Evolutionary conservation across 805 yeast genomes (phyloP).

Genomic region (Scheffersomyces coipomensis): DNA sequence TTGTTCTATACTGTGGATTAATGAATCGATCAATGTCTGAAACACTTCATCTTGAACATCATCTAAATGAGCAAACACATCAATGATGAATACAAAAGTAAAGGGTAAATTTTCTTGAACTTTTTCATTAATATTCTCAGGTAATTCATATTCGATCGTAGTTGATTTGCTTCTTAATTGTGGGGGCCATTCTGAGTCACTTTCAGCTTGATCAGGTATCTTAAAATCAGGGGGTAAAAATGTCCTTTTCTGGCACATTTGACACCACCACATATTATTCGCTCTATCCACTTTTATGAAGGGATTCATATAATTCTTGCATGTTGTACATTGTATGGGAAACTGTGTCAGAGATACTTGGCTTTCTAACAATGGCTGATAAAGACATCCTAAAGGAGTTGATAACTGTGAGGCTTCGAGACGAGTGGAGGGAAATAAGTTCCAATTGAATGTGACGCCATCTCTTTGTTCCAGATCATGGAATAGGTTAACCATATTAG

Average conservation of each 20-base stretch:
- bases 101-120: conserved; percentile 7
- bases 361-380: conserved; percentile 20
- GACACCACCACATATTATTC: conserved; percentile 39
- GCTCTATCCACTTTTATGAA: conserved; percentile 25
- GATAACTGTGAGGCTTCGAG: conserved; percentile 30
- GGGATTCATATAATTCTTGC: conserved; percentile 28
- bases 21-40: conserved; percentile 8
- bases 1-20: conserved; percentile 12
- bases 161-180: conserved; percentile 23
- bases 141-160: conserved; percentile 31
- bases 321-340: conserved; percentile 24
- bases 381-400: conserved; percentile 38
- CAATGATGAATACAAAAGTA: conserved; percentile 24
- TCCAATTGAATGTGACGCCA: conserved; percentile 58
- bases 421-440: conserved; percentile 42
- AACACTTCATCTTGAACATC: conserved; percentile 11
- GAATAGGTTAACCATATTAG: no score
- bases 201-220: conserved; percentile 10
- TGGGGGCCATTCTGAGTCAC: conserved; percentile 21
- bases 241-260: conserved; percentile 26
- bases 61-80: conserved; percentile 25
- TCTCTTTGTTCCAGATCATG: not conserved
- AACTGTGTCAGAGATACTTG: not conserved
- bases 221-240: conserved; percentile 17
- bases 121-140: conserved; percentile 19